Evolutionary conservation across 371 early-diverging fungal genomes (phyloP).

Genomic region (Blakeslea trispora): DNA sequence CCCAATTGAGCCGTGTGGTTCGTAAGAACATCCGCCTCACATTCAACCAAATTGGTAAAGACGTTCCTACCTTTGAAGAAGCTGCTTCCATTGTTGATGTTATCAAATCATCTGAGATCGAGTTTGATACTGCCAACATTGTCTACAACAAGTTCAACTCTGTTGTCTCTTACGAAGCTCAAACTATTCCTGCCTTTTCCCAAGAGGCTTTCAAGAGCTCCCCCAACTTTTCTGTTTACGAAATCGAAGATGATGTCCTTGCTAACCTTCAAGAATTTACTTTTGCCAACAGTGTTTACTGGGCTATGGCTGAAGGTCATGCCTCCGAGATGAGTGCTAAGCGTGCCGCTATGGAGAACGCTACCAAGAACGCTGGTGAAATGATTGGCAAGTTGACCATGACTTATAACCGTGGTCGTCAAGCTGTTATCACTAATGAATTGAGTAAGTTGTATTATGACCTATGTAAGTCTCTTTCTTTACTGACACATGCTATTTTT

Average conservation of each 20-base stretch:
- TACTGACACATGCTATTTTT: too few species aligned
- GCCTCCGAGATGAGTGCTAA: constrained; percentile 97
- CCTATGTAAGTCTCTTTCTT: too few species aligned
- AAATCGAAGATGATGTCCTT: constrained; percentile 87
- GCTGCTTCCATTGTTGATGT: constrained; percentile 81
- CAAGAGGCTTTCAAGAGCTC: constrained; percentile 76
- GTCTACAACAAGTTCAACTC: constrained; percentile 94
- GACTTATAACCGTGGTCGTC: constrained; percentile 94
- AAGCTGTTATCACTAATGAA: constrained; percentile 97
- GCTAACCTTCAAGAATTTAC: constrained; percentile 92
- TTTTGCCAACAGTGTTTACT: constrained; percentile 92
- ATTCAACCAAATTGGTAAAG: constrained; percentile 93
- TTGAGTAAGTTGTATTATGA: too few species aligned
- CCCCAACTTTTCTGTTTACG: constrained; percentile 89
- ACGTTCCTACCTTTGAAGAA: constrained; percentile 89
- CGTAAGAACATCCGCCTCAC: constrained; percentile 73
- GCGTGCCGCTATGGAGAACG: constrained; percentile 99
- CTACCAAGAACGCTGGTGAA: constrained; percentile 97
- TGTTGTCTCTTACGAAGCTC: constrained; percentile 93
- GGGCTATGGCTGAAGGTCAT: constrained; percentile 96
- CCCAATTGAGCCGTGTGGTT: constrained; percentile 80
- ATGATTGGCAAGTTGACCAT: constrained; percentile 77
- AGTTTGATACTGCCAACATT: constrained; percentile 77
- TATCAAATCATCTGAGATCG: constrained; percentile 68
- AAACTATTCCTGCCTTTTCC: constrained; percentile 65